Conservation (phyloP, 179 eudicot genomes). For the Dionaea muscipula region DNA sequence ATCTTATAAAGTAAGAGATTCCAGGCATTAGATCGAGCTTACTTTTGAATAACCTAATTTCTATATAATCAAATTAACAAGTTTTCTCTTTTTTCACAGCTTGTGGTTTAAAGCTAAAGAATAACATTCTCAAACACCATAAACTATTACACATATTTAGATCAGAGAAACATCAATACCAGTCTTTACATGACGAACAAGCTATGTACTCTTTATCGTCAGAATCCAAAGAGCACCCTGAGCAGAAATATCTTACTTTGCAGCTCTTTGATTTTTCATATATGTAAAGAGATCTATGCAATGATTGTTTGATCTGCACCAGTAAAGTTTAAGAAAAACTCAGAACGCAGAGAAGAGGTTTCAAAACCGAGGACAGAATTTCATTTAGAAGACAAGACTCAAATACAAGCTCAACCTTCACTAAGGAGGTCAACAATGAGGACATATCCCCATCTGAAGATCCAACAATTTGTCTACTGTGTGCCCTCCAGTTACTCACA, state of each 20-base stretch:
- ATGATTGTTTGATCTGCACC: conserved; percentile 44
- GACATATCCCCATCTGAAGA: conserved; percentile 27
- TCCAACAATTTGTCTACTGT: conserved; percentile 36
- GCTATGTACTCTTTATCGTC: conserved; percentile 47
- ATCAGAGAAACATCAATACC: conserved; percentile 39
- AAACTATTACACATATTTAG: conserved; percentile 5
- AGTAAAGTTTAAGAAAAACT: neutral
- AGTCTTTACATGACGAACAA: conserved; percentile 69
- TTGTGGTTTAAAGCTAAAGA: too few relatives aligned
- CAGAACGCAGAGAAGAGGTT: neutral
- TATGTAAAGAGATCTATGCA: conserved; percentile 58
- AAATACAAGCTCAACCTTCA: conserved; percentile 34
- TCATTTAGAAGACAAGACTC: neutral
- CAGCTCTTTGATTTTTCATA: conserved; percentile 35
- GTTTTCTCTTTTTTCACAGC: too few relatives aligned
- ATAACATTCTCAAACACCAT: too few relatives aligned
- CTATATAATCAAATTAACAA: too few relatives aligned
- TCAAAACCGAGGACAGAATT: neutral
- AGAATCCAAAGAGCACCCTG: conserved; percentile 38
- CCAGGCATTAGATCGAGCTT: too few relatives aligned
- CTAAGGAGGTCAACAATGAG: conserved; percentile 31
- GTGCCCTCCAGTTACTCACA: conserved; percentile 49
- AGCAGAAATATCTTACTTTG: conserved; percentile 45
- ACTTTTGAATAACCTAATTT: too few relatives aligned
- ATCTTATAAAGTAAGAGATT: too few relatives aligned